A percentile compares a stretch with the other conserved stretches of the same genome.
Evolutionary conservation across 192 early-diverging fungal genomes (phyloP).

Genomic region (Allomyces macrogynus): DNA sequence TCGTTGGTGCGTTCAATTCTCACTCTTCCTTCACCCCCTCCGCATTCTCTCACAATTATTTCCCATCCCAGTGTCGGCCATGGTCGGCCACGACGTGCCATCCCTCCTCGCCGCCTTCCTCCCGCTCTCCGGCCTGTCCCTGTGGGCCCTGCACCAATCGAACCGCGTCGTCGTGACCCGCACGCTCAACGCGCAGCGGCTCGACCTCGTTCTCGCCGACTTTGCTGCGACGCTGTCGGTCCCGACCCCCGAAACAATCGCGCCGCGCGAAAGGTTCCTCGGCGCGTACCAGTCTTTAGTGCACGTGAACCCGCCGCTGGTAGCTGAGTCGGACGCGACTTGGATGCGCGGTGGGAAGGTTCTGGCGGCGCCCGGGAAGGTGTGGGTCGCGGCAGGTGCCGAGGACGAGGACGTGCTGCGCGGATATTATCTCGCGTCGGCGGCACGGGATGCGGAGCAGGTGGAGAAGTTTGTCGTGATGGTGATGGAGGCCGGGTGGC

Average conservation of each 20-base stretch:
- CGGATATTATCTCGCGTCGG: not conserved
- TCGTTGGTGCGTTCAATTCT: constrained; percentile 13
- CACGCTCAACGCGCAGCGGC: constrained; percentile 33
- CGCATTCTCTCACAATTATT: constrained; percentile 12
- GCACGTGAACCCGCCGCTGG: not conserved
- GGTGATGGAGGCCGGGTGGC: not conserved
- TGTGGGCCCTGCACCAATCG: constrained; percentile 53
- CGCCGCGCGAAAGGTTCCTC: constrained; percentile 1
- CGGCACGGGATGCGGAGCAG: not conserved
- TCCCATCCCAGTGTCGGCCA: constrained; percentile 20
- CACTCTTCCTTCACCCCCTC: constrained; percentile 4
- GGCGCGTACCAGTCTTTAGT: not conserved
- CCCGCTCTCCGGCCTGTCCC: constrained; percentile 44
- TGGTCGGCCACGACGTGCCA: constrained; percentile 20
- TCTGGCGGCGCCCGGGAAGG: not conserved
- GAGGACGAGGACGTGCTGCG: not conserved
- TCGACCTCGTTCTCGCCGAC: constrained; percentile 15
- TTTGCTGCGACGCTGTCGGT: not conserved
- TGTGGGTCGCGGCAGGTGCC: not conserved
- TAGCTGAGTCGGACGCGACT: not conserved
- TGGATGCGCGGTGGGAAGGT: not conserved
- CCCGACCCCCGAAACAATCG: constrained; percentile 6
- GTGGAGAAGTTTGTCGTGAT: not conserved
- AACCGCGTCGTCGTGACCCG: constrained; percentile 38
- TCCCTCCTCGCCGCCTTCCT: constrained; percentile 39